Conservation (phyloP, 192 early-diverging fungal species). For the Piromyces finnis region DNA sequence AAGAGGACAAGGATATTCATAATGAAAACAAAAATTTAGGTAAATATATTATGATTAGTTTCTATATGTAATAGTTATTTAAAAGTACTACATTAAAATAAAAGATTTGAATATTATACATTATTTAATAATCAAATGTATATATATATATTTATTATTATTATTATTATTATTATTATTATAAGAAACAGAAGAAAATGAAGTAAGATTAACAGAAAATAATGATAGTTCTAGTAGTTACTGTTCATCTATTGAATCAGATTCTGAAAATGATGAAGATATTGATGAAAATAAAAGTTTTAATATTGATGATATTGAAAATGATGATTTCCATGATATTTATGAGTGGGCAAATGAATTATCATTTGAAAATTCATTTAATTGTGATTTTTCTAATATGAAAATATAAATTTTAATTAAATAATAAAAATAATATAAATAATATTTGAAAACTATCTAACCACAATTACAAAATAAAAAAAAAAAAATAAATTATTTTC, state of each 20-base stretch:
- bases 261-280: neutral
- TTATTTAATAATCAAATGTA: too few species aligned
- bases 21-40: neutral
- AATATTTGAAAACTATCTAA: neutral
- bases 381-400: neutral
- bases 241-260: neutral
- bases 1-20: neutral
- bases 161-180: too few species aligned
- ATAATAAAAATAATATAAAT: neutral
- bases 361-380: neutral
- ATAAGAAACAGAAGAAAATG: neutral
- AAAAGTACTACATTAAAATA: too few species aligned
- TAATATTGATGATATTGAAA: neutral
- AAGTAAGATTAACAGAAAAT: neutral
- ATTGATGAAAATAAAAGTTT: neutral
- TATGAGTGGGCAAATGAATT: neutral
- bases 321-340: neutral
- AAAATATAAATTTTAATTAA: neutral
- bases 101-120: too few species aligned
- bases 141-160: too few species aligned
- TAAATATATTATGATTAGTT: too few species aligned
- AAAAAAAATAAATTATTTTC: too few species aligned
- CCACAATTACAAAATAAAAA: too few species aligned
- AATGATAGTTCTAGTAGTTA: neutral
- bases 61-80: too few species aligned